Conservation (phyloP, 148 eudicot species). For the Diospyros lotus region DNA sequence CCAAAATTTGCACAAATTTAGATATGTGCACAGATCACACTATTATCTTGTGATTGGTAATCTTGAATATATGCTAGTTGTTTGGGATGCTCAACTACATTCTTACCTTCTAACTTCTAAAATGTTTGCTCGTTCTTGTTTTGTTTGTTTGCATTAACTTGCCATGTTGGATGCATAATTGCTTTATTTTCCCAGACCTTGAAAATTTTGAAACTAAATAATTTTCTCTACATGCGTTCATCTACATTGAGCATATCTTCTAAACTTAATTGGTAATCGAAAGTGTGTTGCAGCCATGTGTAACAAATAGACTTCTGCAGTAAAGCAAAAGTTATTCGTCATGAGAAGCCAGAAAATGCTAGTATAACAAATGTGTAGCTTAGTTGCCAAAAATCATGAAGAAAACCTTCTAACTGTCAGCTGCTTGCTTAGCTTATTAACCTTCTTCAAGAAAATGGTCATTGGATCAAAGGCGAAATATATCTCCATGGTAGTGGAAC, state of each 20-base stretch:
- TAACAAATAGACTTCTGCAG: neutral
- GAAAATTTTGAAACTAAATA: too few relatives aligned
- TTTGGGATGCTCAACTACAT: too few relatives aligned
- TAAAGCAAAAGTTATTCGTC: neutral
- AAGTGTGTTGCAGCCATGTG: neutral
- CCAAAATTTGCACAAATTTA: neutral
- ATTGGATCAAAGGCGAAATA: neutral
- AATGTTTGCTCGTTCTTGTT: too few relatives aligned
- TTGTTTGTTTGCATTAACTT: too few relatives aligned
- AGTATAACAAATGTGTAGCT: neutral
- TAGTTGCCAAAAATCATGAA: neutral
- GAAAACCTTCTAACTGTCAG: neutral
- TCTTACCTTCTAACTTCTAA: too few relatives aligned
- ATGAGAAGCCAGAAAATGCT: neutral
- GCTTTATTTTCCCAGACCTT: too few relatives aligned
- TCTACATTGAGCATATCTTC: neutral
- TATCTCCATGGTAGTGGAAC: neutral
- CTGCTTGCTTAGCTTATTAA: neutral
- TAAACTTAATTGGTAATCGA: neutral
- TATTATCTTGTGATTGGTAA: too few relatives aligned
- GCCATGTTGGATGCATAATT: neutral
- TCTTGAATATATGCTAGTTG: too few relatives aligned
- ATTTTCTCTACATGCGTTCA: neutral
- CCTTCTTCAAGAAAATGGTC: neutral
- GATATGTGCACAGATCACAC: too few relatives aligned